Evolutionary conservation across 1,284 basidiomycete genomes (phyloP).

Genomic region (Anthracocystis walkeri): DNA sequence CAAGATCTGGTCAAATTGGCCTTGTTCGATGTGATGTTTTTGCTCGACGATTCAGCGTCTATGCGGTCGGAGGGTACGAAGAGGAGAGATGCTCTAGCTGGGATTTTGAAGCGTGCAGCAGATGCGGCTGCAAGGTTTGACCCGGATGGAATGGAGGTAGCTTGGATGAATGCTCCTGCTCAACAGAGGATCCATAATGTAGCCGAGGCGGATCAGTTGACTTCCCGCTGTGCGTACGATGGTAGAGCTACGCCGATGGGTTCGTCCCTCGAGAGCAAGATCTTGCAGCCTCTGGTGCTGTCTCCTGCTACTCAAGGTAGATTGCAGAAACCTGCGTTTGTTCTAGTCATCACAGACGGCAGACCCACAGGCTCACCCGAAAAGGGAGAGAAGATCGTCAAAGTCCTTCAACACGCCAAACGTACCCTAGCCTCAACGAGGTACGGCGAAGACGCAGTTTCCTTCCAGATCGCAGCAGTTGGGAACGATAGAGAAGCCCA

Average conservation of each 20-base stretch:
- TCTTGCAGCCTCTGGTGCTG: slow-evolving; percentile 49
- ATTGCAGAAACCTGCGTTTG: slow-evolving; percentile 51
- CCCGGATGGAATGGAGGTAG: slow-evolving; percentile 58
- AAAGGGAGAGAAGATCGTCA: slow-evolving; percentile 48
- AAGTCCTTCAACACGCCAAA: slow-evolving; percentile 53
- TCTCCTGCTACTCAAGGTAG: slow-evolving; percentile 26
- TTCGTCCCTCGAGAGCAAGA: slow-evolving; percentile 40
- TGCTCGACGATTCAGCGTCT: slow-evolving; percentile 58
- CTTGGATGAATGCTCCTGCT: slow-evolving; percentile 53
- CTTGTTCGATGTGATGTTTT: slow-evolving; percentile 62
- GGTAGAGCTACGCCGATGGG: slow-evolving; percentile 60
- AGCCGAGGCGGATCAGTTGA: slow-evolving; percentile 45
- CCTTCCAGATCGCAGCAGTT: slow-evolving; percentile 58
- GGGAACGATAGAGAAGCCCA: slow-evolving; percentile 63
- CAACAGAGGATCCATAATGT: slow-evolving; percentile 48
- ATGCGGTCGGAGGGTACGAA: slow-evolving; percentile 48
- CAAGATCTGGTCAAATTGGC: slow-evolving; percentile 63
- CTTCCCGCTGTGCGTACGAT: slow-evolving; percentile 42
- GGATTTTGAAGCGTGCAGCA: slow-evolving; percentile 53
- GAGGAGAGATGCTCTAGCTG: slow-evolving; percentile 41
- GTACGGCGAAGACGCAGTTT: slow-evolving; percentile 59
- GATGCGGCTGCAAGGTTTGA: slow-evolving; percentile 60
- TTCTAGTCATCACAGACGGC: slow-evolving; percentile 59
- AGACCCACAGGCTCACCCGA: slow-evolving; percentile 54
- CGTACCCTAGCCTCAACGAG: slow-evolving; percentile 20